Evolutionary conservation across 1,284 basidiomycete genomes (phyloP).

Genomic region (Porogramme epimiltina): DNA sequence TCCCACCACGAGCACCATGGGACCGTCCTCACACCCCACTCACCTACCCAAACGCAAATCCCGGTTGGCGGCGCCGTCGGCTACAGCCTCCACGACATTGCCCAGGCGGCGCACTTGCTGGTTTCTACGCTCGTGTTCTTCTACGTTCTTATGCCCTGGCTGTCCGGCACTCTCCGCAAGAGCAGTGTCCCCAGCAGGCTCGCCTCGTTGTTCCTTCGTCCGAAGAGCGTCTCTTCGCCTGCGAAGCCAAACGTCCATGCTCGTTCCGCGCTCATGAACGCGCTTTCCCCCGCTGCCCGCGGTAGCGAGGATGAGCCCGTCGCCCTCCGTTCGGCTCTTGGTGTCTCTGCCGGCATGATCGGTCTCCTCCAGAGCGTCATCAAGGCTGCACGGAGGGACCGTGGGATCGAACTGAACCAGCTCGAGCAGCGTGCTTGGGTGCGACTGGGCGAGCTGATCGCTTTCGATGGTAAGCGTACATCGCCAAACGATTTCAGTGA

Average conservation of each 20-base stretch:
- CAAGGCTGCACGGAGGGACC: slow-evolving; percentile 30
- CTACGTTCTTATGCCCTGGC: slow-evolving; percentile 55
- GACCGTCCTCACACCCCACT: slow-evolving; percentile 28
- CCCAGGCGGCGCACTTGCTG: slow-evolving; percentile 61
- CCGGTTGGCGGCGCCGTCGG: slow-evolving; percentile 11
- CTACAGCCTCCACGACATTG: slow-evolving; percentile 50
- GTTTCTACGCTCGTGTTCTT: slow-evolving; percentile 63
- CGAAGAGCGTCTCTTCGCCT: background rate
- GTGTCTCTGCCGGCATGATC: slow-evolving; percentile 41
- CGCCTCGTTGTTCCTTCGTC: slow-evolving; percentile 10
- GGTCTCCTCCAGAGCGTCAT: slow-evolving; percentile 39
- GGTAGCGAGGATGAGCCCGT: slow-evolving; percentile 42
- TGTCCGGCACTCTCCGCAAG: slow-evolving; percentile 34
- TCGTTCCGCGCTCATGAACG: slow-evolving; percentile 35
- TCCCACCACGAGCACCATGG: slow-evolving; percentile 14
- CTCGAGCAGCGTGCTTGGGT: slow-evolving; percentile 55
- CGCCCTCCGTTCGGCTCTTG: slow-evolving; percentile 41
- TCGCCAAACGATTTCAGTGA: too few relatives aligned
- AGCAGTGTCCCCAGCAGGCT: slow-evolving; percentile 7
- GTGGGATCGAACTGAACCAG: slow-evolving; percentile 42
- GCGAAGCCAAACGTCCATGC: slow-evolving; percentile 16
- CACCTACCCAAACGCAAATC: slow-evolving; percentile 16
- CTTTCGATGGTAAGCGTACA: slow-evolving; percentile 40
- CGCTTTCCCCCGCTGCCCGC: slow-evolving; percentile 33
- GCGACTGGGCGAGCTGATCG: slow-evolving; percentile 51